Evolutionary conservation across 2,329 filamentous ascomycete genomes (phyloP).

Genomic region (Paecilomyces fulvus): DNA sequence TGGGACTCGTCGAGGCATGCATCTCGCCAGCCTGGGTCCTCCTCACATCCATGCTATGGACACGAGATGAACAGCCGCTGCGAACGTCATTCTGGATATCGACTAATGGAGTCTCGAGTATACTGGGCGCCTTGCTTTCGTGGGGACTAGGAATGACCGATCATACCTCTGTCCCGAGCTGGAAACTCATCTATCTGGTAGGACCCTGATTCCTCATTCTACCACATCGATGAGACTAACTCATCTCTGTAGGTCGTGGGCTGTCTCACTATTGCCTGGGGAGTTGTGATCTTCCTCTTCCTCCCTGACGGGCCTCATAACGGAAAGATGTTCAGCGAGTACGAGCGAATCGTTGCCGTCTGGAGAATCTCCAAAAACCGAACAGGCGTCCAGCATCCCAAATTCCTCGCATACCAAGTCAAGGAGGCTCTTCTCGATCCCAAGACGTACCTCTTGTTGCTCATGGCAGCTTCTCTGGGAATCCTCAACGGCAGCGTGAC

Average conservation of each 20-base stretch:
- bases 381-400: conserved; percentile 32
- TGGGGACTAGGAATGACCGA: conserved; percentile 28
- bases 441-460: conserved; percentile 29
- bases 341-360: conserved; percentile 24
- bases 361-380: conserved; percentile 33
- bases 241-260: conserved; percentile 15
- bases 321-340: conserved; percentile 22
- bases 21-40: conserved; percentile 24
- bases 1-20: conserved; percentile 33
- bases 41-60: conserved; percentile 31
- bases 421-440: conserved; percentile 34
- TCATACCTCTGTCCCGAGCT: conserved; percentile 11
- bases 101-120: conserved; percentile 29
- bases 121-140: conserved; percentile 28
- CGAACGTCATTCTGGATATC: conserved; percentile 28
- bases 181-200: conserved; percentile 25
- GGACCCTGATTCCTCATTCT: not conserved
- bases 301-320: conserved; percentile 22
- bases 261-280: conserved; percentile 34
- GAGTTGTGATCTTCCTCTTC: conserved; percentile 12
- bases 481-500: conserved; percentile 43
- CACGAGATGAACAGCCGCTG: conserved; percentile 28
- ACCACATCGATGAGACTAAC: not conserved
- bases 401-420: conserved; percentile 27
- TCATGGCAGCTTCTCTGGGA: conserved; percentile 37